Evolutionary conservation across 139 green algal species (phyloP).

Genomic region (Chlamydomonas sp.): DNA sequence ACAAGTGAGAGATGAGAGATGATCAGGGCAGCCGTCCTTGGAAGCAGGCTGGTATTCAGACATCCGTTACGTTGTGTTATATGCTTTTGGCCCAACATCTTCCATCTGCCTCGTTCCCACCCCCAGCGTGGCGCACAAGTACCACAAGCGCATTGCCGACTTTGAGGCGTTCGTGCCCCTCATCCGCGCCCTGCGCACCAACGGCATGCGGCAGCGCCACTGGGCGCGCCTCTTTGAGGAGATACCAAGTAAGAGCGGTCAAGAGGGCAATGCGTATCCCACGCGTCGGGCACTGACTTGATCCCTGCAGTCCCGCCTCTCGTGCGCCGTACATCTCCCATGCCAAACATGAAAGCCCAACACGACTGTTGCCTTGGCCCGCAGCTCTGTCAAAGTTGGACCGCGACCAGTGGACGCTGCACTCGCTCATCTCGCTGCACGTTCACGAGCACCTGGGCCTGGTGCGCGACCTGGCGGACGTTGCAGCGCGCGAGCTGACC

Average conservation of each 20-base stretch:
- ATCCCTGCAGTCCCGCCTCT: neutral
- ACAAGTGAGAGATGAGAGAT: slow-evolving; percentile 25
- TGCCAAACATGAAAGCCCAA: neutral
- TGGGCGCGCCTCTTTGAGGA: slow-evolving; percentile 48
- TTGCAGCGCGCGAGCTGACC: slow-evolving; percentile 50
- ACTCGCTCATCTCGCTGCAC: slow-evolving; percentile 36
- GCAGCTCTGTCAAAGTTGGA: slow-evolving; percentile 31
- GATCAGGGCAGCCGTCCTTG: too few relatives aligned
- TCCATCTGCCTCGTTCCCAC: neutral
- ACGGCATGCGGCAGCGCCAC: slow-evolving; percentile 46
- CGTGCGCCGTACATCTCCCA: too few relatives aligned
- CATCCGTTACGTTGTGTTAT: neutral
- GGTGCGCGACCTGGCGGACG: slow-evolving; percentile 51
- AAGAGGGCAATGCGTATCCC: too few relatives aligned
- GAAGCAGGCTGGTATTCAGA: neutral
- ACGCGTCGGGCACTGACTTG: neutral
- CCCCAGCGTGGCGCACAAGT: slow-evolving; percentile 49
- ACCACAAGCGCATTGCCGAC: slow-evolving; percentile 42
- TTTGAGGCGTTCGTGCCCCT: slow-evolving; percentile 54
- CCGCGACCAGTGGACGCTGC: slow-evolving; percentile 41
- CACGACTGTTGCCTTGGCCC: neutral
- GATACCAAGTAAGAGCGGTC: slow-evolving; percentile 5
- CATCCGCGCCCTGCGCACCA: slow-evolving; percentile 44
- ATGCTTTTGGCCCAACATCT: neutral
- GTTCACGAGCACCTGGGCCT: slow-evolving; percentile 39